These are phyloP conservation scores for Fusarium sp. DNA, from an alignment of 2,329 filamentous ascomycete species.

Conservation along the genomic window DNA sequence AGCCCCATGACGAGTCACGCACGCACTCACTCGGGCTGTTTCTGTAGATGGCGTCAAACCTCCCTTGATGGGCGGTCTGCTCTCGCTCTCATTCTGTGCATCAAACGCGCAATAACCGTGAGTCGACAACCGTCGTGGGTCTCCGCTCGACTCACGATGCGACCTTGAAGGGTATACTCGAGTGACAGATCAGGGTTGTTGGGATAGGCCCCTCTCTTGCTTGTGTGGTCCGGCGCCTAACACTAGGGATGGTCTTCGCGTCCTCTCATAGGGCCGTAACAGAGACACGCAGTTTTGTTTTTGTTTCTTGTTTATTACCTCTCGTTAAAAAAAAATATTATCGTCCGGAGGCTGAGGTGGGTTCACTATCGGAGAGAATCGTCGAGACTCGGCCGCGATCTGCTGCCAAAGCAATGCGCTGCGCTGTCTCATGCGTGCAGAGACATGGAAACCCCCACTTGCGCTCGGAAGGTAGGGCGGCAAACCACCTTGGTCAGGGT, in stretches of 20 bases:
- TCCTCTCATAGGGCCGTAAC: neutral
- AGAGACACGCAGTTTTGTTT: constrained; percentile 5
- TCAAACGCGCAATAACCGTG: neutral
- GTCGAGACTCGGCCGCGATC: neutral
- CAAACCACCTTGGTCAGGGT: neutral
- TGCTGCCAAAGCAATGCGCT: constrained; percentile 7
- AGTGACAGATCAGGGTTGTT: constrained; percentile 7
- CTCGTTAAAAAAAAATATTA: neutral
- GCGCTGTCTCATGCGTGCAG: constrained; percentile 1
- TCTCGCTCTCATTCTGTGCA: neutral
- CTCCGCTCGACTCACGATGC: constrained; percentile 6
- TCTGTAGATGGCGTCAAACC: constrained; percentile 7
- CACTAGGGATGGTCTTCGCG: neutral
- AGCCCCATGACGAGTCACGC: neutral
- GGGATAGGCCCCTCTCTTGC: neutral
- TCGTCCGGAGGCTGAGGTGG: neutral
- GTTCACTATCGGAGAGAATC: neutral
- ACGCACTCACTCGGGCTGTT: neutral
- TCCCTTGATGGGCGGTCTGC: neutral
- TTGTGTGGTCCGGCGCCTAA: neutral
- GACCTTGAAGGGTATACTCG: neutral
- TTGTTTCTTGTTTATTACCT: constrained; percentile 4
- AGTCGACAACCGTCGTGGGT: constrained; percentile 7
- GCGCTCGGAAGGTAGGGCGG: neutral
- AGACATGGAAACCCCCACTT: neutral